Base-by-base conservation (phyloP, 108 stramenopile species). In the Skeletonema potamos region DNA sequence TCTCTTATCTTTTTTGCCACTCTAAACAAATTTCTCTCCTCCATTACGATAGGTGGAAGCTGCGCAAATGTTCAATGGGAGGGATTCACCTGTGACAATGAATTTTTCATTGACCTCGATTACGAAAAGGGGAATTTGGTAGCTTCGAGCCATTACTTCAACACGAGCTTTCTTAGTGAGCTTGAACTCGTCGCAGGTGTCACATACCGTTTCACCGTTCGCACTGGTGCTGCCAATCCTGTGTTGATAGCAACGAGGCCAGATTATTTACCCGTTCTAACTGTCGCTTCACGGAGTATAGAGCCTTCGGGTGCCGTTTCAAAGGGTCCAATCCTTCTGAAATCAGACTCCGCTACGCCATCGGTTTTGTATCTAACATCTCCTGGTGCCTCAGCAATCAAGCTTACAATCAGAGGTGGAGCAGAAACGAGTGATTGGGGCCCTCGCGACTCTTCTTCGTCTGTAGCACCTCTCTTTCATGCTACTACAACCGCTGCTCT, bases 61-160 rank as follows among this genome's bases (percentile, higher is more conserved):
- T 80, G 79, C 37, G 4, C 13, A 13, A 78, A 78, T 26, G 59
- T 78, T 26, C 79, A 82, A 29, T 82, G 84, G 84, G 33, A 44
- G 17, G 84, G 84, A 44, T 80, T 68, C 41, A 72, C 57, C 0
- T 85, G 84, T 22, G 80, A 77, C 65, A 80, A 85, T 39, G 84
- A 84, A 39, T 77, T 64, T 41, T 46, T 60, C n/a, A 41, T 61
- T 27, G 44, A 54, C 6, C 1, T 18, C 6, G 54, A 57, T 27
- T 8, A 48, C 55, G 37, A 57, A 8, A 22, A 51, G 6, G 8
- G 48, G 18, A 24, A 4, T 22, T 51, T 51, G 48, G 22, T 51
- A 0, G 48, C 48, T 1, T 51, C 48, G 1, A 51, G 48, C 22
- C 20, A 51, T 51, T 51, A 51, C 48, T 51, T 51, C 48, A 6